Evolutionary conservation across 139 green algal genomes (phyloP).

Genomic region (Ettlia oleoabundans): DNA sequence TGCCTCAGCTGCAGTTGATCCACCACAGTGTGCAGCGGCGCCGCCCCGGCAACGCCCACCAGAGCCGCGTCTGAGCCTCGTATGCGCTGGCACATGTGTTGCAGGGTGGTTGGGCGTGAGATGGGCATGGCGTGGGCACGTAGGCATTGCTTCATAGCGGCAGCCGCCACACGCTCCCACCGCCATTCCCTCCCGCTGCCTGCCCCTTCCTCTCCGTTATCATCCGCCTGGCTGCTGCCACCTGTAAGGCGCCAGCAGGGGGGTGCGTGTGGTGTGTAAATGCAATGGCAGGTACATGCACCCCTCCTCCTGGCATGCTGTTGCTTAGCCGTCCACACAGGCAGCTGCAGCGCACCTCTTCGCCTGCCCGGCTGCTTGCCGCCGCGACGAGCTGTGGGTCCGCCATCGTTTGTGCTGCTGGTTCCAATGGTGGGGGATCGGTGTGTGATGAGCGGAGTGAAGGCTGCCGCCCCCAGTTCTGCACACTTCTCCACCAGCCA

Average conservation of each 20-base stretch:
- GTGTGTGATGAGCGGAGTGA: conserved; percentile 82
- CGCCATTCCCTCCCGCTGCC: conserved; percentile 41
- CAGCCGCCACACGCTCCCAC: conserved; percentile 78
- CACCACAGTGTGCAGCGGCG: conserved; percentile 49
- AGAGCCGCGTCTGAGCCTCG: conserved; percentile 29
- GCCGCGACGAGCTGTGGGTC: neutral
- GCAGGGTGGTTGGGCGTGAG: conserved; percentile 40
- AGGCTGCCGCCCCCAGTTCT: conserved; percentile 78
- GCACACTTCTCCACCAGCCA: conserved; percentile 92
- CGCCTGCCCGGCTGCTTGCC: neutral
- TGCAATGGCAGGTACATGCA: neutral
- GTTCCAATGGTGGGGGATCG: conserved; percentile 56
- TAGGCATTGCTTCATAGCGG: conserved; percentile 89
- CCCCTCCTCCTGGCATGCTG: neutral
- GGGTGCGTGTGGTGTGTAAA: neutral
- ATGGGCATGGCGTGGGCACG: conserved; percentile 67
- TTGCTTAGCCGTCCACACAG: too few relatives aligned
- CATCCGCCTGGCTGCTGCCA: neutral
- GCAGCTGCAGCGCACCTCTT: too few relatives aligned
- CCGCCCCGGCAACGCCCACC: conserved; percentile 59
- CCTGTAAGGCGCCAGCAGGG: neutral
- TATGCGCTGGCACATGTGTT: conserved; percentile 36
- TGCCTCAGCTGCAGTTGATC: conserved; percentile 8
- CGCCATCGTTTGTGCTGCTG: neutral
- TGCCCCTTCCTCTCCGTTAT: conserved; percentile 9